phyloP scores from a whole-genome alignment of 2,329 filamentous ascomycete species.

The Diplocarpon rosae region DNA sequence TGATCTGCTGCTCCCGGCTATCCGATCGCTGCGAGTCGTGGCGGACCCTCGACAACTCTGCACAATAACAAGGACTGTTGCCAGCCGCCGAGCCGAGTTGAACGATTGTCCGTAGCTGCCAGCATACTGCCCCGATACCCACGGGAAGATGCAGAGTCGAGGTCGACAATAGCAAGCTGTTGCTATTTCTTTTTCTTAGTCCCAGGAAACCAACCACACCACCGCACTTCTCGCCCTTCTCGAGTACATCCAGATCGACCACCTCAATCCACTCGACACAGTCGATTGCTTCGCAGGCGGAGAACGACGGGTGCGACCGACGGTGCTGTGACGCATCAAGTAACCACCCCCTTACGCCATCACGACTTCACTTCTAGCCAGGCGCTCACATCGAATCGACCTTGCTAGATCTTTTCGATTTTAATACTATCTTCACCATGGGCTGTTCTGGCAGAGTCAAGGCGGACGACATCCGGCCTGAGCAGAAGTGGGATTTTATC shows the following conservation, averaged over 20 bases:
- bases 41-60: too few species aligned
- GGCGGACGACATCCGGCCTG: conserved; percentile 55
- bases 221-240: not conserved
- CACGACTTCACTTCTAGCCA: conserved; percentile 10
- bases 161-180: conserved; percentile 11
- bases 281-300: conserved; percentile 15
- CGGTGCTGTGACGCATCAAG: not conserved
- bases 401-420: conserved; percentile 9
- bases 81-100: too few species aligned
- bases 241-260: conserved; percentile 1
- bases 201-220: not conserved
- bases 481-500: conserved; percentile 94
- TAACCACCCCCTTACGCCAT: not conserved
- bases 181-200: conserved; percentile 6
- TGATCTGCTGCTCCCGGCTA: too few species aligned
- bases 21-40: too few species aligned
- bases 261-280: conserved; percentile 5
- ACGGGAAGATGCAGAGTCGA: conserved; percentile 7
- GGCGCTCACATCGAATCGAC: conserved; percentile 13
- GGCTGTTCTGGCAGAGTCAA: conserved; percentile 54
- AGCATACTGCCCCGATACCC: not conserved
- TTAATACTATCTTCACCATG: conserved; percentile 38
- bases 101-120: too few species aligned
- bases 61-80: too few species aligned
- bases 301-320: conserved; percentile 12